A percentile compares a stretch with the other conserved stretches of the same genome.
These are phyloP conservation scores for Gyromitra esculenta DNA, from an alignment of 2,329 filamentous ascomycete genomes.

Conservation along the genomic window DNA sequence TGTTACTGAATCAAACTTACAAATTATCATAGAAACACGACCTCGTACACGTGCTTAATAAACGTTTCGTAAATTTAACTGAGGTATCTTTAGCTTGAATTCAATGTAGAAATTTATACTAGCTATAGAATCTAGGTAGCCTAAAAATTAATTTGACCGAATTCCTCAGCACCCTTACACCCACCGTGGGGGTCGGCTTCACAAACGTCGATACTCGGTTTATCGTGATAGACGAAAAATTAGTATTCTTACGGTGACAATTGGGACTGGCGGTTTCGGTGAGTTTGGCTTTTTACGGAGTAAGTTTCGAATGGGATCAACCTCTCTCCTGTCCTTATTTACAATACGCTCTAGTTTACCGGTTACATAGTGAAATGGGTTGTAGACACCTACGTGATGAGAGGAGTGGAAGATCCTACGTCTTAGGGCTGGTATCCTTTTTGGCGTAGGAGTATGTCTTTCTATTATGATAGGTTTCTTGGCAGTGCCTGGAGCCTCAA, in stretches of 20 bases:
- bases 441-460: too few species aligned
- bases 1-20: slow-evolving; percentile 5
- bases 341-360: slow-evolving; percentile 8
- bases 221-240: neutral
- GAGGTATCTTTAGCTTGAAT: too few species aligned
- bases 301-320: neutral
- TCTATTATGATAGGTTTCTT: too few species aligned
- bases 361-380: slow-evolving; percentile 7
- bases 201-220: neutral
- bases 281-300: neutral
- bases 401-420: too few species aligned
- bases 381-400: neutral
- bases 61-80: too few species aligned
- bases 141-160: slow-evolving; percentile 5
- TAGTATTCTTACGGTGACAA: neutral
- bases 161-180: neutral
- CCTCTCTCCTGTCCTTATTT: slow-evolving; percentile 15
- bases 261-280: neutral
- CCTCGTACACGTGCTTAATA: too few species aligned
- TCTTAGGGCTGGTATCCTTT: too few species aligned
- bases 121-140: neutral
- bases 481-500: too few species aligned
- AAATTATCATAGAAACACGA: too few species aligned
- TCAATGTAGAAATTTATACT: slow-evolving; percentile 4
- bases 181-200: neutral